These are phyloP conservation scores for Cordyceps tenuipes DNA, from an alignment of 2,329 filamentous ascomycete species.

Conservation along the genomic window DNA sequence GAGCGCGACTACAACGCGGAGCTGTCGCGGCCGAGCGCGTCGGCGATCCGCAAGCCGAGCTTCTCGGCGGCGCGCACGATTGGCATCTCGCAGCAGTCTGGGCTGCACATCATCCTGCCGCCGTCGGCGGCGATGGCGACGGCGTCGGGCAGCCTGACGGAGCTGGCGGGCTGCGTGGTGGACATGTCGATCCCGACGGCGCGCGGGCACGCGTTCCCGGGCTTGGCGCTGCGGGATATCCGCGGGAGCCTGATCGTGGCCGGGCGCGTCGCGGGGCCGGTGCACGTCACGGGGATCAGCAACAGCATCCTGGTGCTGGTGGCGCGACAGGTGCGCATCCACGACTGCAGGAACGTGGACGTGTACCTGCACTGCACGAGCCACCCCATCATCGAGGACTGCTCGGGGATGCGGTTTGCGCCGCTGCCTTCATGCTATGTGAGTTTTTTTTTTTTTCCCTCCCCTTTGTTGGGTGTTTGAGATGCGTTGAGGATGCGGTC, in stretches of 20 bases:
- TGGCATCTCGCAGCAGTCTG: constrained; percentile 56
- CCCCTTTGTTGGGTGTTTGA: too few species aligned
- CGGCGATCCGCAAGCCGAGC: constrained; percentile 47
- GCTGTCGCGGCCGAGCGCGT: constrained; percentile 32
- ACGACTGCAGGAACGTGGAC: constrained; percentile 72
- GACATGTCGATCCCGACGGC: constrained; percentile 65
- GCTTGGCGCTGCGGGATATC: constrained; percentile 59
- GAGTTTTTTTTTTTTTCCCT: constrained; percentile 34
- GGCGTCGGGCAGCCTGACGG: constrained; percentile 63
- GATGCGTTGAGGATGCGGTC: too few species aligned
- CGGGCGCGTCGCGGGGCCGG: constrained; percentile 69
- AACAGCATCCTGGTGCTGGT: constrained; percentile 70
- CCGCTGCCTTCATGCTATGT: constrained; percentile 64
- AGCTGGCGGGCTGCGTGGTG: constrained; percentile 63
- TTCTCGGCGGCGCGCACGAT: constrained; percentile 56
- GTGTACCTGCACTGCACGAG: constrained; percentile 77
- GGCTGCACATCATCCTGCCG: constrained; percentile 71
- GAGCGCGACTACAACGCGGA: constrained; percentile 48
- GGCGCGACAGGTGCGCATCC: constrained; percentile 86
- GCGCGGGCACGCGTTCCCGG: constrained; percentile 57
- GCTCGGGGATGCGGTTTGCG: constrained; percentile 68
- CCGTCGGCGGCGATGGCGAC: constrained; percentile 61
- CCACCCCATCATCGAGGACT: constrained; percentile 91
- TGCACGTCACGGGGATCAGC: constrained; percentile 69
- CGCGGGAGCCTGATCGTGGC: constrained; percentile 64